Percentiles rank a stretch among this genome's conserved stretches.
These are phyloP conservation scores for Populus euphratica DNA, from an alignment of 345 rosid genomes.

Conservation along the genomic window DNA sequence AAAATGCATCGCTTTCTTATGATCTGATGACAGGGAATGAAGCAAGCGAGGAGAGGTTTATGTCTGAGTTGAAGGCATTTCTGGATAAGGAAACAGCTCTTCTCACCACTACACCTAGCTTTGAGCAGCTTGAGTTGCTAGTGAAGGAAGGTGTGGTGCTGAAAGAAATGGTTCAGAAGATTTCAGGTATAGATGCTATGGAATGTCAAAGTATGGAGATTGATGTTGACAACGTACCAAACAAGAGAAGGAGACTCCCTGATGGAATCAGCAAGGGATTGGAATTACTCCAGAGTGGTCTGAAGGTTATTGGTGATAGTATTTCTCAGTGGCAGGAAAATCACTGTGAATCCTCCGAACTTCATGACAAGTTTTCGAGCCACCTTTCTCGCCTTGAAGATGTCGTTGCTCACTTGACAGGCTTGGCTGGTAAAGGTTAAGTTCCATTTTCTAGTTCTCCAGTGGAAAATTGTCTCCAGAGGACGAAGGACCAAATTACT, in stretches of 20 bases:
- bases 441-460: neutral
- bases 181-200: constrained; percentile 19
- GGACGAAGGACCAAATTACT: neutral
- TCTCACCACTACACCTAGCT: constrained; percentile 28
- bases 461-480: neutral
- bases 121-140: constrained; percentile 51
- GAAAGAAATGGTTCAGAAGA: constrained; percentile 37
- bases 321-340: constrained; percentile 58
- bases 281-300: constrained; percentile 64
- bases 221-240: constrained; percentile 32
- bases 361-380: constrained; percentile 50
- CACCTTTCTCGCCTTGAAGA: constrained; percentile 68
- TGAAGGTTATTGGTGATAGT: constrained; percentile 60
- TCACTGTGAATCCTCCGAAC: constrained; percentile 36
- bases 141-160: constrained; percentile 53
- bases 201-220: constrained; percentile 30
- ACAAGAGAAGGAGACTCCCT: constrained; percentile 81
- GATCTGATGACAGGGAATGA: constrained; percentile 55
- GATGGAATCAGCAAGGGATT: constrained; percentile 70
- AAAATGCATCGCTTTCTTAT: constrained; percentile 75
- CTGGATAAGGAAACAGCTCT: constrained; percentile 78
- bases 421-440: constrained; percentile 38
- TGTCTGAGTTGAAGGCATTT: constrained; percentile 73
- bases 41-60: constrained; percentile 58
- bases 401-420: constrained; percentile 47